These are phyloP conservation scores for Gastrolobium bilobum DNA, from an alignment of 306 rosid genomes.

Conservation along the genomic window DNA sequence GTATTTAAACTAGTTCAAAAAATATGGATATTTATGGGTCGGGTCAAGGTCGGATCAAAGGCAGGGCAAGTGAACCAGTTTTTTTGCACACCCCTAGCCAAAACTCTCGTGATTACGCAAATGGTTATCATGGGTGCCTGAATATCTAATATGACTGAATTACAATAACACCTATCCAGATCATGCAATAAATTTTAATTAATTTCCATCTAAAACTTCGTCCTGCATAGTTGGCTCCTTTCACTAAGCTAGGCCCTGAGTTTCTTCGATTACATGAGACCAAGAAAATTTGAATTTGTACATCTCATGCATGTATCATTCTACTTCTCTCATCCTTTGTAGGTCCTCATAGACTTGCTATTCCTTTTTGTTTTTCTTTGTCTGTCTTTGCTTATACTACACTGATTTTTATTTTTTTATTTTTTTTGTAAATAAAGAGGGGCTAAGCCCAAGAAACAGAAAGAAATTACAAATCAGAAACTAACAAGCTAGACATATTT, in stretches of 20 bases:
- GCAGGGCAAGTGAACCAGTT: no score
- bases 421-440: no score
- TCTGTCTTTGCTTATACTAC: neutral
- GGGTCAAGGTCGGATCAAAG: no score
- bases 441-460: no score
- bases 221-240: neutral
- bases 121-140: constrained; percentile 5
- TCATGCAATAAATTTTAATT: neutral
- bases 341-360: neutral
- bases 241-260: neutral
- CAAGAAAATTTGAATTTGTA: neutral
- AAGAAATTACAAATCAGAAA: no score
- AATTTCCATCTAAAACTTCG: neutral
- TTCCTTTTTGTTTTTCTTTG: neutral
- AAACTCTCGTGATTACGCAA: neutral
- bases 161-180: neutral
- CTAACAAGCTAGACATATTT: no score
- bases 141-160: neutral
- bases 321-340: neutral
- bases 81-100: no score
- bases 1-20: no score
- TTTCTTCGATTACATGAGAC: neutral
- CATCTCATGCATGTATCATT: neutral
- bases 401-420: no score
- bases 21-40: no score